These are phyloP conservation scores for Fusarium coicis DNA, from an alignment of 2,329 filamentous ascomycete species.

Conservation along the genomic window DNA sequence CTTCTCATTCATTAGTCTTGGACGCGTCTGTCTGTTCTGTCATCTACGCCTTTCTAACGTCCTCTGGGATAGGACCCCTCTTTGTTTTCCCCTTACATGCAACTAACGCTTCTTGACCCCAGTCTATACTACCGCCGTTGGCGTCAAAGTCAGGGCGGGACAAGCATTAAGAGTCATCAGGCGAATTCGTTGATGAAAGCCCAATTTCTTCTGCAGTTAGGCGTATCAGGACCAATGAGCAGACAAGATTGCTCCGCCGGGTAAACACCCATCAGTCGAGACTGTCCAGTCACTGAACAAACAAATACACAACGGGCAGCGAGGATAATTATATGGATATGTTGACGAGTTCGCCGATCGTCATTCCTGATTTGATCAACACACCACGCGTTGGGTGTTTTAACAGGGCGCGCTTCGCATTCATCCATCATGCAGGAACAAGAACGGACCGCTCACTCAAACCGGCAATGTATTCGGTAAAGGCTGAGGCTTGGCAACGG, in stretches of 20 bases:
- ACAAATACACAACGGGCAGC: not conserved
- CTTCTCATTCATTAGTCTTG: conserved; percentile 15
- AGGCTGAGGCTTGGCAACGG: conserved; percentile 10
- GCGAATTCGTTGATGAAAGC: conserved; percentile 1
- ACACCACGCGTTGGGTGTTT: not conserved
- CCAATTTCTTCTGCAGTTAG: not conserved
- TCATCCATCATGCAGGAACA: not conserved
- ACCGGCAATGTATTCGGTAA: not conserved
- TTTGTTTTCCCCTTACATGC: conserved; percentile 9
- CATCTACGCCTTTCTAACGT: conserved; percentile 24
- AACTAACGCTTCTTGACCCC: conserved; percentile 19
- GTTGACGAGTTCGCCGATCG: conserved; percentile 1
- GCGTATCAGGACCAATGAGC: conserved; percentile 3
- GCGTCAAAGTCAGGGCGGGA: conserved; percentile 24
- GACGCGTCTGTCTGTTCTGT: conserved; percentile 8
- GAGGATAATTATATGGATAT: not conserved
- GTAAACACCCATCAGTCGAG: not conserved
- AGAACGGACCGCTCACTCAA: not conserved
- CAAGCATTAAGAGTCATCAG: conserved; percentile 15
- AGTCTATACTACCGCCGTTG: conserved; percentile 12
- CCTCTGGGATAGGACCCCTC: not conserved
- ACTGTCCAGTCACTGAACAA: not conserved
- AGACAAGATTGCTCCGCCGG: not conserved
- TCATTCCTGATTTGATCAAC: not conserved
- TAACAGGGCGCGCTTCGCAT: not conserved